Evolutionary conservation across 2,329 filamentous ascomycete species (phyloP).

Genomic region (Penicillium sp.): DNA sequence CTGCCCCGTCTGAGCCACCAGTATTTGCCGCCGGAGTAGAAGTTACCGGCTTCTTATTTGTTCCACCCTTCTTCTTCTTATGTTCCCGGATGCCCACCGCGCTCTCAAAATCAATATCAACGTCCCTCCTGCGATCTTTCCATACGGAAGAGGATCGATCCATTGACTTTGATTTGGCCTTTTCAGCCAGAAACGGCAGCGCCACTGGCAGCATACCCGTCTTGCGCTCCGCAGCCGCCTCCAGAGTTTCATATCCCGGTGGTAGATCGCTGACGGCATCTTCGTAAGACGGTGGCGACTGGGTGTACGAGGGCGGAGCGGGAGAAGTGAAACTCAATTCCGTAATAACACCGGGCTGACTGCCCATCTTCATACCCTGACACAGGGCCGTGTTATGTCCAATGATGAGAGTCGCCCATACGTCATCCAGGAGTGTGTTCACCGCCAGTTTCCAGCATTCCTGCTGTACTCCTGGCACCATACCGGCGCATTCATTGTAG

Average conservation of each 20-base stretch:
- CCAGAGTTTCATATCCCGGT: conserved; percentile 33
- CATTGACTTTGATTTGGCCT: conserved; percentile 3
- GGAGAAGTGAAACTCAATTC: conserved; percentile 13
- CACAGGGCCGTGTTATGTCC: background rate
- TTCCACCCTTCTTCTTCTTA: conserved; percentile 32
- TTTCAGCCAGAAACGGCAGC: conserved; percentile 1
- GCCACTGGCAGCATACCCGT: background rate
- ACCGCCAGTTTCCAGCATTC: background rate
- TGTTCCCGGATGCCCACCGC: conserved; percentile 33
- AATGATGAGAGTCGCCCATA: conserved; percentile 8
- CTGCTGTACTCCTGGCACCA: background rate
- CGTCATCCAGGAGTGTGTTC: conserved; percentile 6
- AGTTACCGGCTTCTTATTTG: conserved; percentile 20
- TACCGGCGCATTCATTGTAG: conserved; percentile 2
- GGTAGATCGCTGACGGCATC: conserved; percentile 35
- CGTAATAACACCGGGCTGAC: background rate
- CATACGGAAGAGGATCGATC: conserved; percentile 4
- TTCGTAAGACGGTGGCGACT: conserved; percentile 34
- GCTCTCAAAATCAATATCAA: conserved; percentile 27
- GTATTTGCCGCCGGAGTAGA: conserved; percentile 11
- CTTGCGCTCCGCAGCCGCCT: conserved; percentile 29
- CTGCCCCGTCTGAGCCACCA: conserved; percentile 30
- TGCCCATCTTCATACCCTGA: background rate
- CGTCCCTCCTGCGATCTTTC: conserved; percentile 9
- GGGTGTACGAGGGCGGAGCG: conserved; percentile 21